Evolutionary conservation across 305 asterid species (phyloP).

Genomic region (Fraxinus nigra): DNA sequence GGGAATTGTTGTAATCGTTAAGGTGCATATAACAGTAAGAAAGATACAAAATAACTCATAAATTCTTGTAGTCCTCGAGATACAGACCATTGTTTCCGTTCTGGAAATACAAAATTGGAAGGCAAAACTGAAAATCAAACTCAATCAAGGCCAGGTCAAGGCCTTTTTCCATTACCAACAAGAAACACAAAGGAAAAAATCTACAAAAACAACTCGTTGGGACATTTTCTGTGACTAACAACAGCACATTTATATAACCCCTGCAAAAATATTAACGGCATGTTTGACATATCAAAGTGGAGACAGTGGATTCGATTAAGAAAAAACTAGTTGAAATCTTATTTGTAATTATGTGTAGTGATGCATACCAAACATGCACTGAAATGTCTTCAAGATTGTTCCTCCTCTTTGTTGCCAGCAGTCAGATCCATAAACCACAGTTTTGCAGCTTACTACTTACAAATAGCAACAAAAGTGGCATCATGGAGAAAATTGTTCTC

Average conservation of each 20-base stretch:
- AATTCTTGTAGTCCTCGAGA: neutral
- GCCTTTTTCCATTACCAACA: conserved; percentile 6
- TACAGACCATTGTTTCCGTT: conserved; percentile 13
- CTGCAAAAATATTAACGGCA: conserved; percentile 23
- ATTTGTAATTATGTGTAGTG: neutral
- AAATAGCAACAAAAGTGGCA: neutral
- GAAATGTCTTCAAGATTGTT: conserved; percentile 29
- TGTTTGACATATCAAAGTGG: neutral
- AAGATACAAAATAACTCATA: neutral
- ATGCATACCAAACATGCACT: neutral
- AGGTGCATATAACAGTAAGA: neutral
- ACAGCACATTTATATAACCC: conserved; percentile 25
- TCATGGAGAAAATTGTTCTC: neutral
- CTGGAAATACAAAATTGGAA: conserved; percentile 35
- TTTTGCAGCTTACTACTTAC: neutral
- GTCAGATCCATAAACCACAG: neutral
- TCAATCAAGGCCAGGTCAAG: conserved; percentile 19
- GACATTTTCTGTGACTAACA: conserved; percentile 23
- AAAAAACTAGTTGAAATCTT: neutral
- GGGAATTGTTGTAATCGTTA: no score
- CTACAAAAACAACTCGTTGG: conserved; percentile 17
- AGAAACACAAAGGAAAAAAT: conserved; percentile 13
- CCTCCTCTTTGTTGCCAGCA: conserved; percentile 6
- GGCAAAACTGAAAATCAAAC: conserved; percentile 18
- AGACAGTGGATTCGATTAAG: neutral